Conservation (phyloP, 176 grass and related monocot species). For the Cenchrus purpureus region DNA sequence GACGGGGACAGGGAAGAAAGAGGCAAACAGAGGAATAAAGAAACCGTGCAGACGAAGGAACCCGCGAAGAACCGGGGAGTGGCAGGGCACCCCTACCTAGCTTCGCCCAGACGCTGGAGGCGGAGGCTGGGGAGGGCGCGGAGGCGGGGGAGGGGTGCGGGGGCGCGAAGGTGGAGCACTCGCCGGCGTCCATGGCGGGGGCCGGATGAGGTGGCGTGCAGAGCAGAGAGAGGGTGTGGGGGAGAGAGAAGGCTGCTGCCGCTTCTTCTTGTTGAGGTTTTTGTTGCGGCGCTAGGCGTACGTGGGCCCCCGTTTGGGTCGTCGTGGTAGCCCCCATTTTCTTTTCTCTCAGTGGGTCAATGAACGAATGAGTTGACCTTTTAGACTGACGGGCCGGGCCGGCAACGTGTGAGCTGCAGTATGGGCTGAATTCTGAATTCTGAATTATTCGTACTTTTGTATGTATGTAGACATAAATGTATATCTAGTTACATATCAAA, state of each 20-base stretch:
- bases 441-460: too few relatives aligned
- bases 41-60: constrained; percentile 41
- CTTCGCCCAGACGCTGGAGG: constrained; percentile 58
- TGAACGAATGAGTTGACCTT: not conserved
- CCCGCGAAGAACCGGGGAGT: not conserved
- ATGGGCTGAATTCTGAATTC: not conserved
- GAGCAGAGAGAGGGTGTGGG: not conserved
- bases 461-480: too few relatives aligned
- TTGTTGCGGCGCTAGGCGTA: not conserved
- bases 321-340: too few relatives aligned
- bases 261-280: not conserved
- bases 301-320: not conserved
- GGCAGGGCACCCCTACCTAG: constrained; percentile 59
- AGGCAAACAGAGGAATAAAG: constrained; percentile 39
- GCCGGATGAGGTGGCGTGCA: not conserved
- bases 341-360: not conserved
- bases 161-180: constrained; percentile 58
- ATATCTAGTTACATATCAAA: too few relatives aligned
- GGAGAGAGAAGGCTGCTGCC: too few relatives aligned
- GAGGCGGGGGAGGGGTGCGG: not conserved
- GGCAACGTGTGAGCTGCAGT: not conserved
- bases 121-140: not conserved
- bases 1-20: not conserved
- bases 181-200: constrained; percentile 66
- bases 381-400: not conserved